Evolutionary conservation across 495 filamentous ascomycete genomes (phyloP).

Genomic region (Penicillium arizonense): DNA sequence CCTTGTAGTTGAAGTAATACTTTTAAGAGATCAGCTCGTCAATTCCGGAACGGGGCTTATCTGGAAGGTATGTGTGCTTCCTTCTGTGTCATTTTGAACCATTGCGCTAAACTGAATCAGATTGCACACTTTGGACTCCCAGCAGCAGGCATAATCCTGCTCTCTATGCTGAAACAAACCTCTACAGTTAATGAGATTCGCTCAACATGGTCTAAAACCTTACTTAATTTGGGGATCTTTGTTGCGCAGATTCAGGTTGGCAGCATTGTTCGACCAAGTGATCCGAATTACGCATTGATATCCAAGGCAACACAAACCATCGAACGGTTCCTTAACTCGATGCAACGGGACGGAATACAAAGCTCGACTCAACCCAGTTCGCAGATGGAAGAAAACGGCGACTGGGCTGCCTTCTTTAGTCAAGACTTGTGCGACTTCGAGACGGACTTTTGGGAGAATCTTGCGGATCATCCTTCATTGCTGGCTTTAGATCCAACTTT

Average conservation of each 20-base stretch:
- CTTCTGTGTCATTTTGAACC: too few relatives aligned
- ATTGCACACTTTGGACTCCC: conserved; percentile 41
- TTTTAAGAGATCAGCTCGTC: conserved; percentile 35
- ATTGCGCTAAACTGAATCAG: background rate
- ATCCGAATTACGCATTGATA: conserved; percentile 35
- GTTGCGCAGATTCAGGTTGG: conserved; percentile 38
- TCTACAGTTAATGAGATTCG: conserved; percentile 5
- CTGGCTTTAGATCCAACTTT: conserved; percentile 21
- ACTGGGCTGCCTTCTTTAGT: conserved; percentile 28
- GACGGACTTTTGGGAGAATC: conserved; percentile 30
- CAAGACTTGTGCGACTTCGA: conserved; percentile 35
- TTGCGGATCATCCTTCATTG: conserved; percentile 33
- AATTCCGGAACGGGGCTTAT: conserved; percentile 39
- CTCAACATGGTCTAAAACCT: conserved; percentile 24
- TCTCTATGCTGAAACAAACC: conserved; percentile 31
- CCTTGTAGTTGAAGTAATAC: conserved; percentile 34
- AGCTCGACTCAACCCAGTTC: background rate
- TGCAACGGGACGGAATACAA: conserved; percentile 21
- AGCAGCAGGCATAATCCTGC: conserved; percentile 39
- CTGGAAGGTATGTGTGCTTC: conserved; percentile 32
- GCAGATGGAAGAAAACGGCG: conserved; percentile 16
- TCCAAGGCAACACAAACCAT: conserved; percentile 33
- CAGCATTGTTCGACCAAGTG: conserved; percentile 28
- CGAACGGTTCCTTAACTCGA: conserved; percentile 30
- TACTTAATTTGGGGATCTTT: conserved; percentile 37